Percentiles rank a stretch among this genome's conserved stretches.
Evolutionary conservation across 2,329 filamentous ascomycete genomes (phyloP).

Genomic region (Colletotrichum spinosum): DNA sequence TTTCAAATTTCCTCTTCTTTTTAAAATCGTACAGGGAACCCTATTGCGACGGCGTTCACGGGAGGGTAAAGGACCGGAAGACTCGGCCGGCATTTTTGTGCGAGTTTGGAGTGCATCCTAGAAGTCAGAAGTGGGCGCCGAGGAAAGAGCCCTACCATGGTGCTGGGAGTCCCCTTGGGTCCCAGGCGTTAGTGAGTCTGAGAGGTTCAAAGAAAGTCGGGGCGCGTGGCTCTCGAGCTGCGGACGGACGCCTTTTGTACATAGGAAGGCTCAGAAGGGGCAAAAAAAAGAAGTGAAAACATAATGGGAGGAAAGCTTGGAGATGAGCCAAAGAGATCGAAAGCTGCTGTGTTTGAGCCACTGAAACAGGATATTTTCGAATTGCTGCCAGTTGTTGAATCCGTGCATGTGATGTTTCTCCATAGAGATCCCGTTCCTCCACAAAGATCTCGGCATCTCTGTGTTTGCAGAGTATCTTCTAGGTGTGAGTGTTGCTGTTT

Average conservation of each 20-base stretch:
- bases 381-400: neutral
- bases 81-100: slow-evolving; percentile 39
- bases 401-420: too few relatives aligned
- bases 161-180: slow-evolving; percentile 26
- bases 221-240: slow-evolving; percentile 16
- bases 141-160: slow-evolving; percentile 41
- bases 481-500: too few relatives aligned
- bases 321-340: slow-evolving; percentile 27
- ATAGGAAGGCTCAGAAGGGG: slow-evolving; percentile 20
- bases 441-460: too few relatives aligned
- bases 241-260: slow-evolving; percentile 29
- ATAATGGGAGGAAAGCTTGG: slow-evolving; percentile 31
- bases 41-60: slow-evolving; percentile 36
- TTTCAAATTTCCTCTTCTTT: slow-evolving; percentile 35
- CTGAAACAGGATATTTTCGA: slow-evolving; percentile 8
- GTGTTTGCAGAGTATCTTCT: too few relatives aligned
- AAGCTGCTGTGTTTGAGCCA: slow-evolving; percentile 21
- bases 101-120: slow-evolving; percentile 42
- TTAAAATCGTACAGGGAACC: slow-evolving; percentile 29
- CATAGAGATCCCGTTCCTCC: too few relatives aligned
- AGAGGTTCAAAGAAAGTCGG: slow-evolving; percentile 24
- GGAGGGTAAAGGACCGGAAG: slow-evolving; percentile 28
- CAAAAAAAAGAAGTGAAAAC: slow-evolving; percentile 25
- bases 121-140: slow-evolving; percentile 44
- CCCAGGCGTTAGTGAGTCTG: slow-evolving; percentile 23